Percentiles rank a stretch among this genome's conserved stretches.
These are phyloP conservation scores for Durusdinium trenchii DNA, from an alignment of 73 alveolate species.

Conservation along the genomic window DNA sequence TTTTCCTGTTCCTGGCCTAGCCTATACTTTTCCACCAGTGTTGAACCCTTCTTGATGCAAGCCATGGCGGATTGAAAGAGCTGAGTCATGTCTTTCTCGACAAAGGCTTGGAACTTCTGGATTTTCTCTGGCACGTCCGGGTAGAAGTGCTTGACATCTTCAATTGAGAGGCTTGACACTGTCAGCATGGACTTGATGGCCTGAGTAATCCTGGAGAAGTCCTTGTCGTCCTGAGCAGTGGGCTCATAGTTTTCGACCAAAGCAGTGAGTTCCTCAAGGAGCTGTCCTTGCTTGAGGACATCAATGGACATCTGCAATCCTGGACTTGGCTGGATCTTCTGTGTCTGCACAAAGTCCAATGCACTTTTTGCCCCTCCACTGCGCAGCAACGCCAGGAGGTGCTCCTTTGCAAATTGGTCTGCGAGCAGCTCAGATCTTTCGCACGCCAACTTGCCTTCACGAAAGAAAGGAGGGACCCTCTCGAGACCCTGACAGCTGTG, in stretches of 20 bases:
- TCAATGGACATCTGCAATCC: neutral
- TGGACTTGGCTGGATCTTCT: neutral
- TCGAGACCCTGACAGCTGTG: neutral
- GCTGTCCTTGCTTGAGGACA: neutral
- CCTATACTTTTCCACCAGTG: neutral
- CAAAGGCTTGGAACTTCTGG: neutral
- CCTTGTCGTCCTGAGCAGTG: neutral
- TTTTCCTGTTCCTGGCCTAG: neutral
- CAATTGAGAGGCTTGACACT: neutral
- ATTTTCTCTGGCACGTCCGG: neutral
- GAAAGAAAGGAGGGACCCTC: neutral
- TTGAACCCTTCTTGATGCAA: neutral
- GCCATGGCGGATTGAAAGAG: neutral
- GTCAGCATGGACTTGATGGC: neutral
- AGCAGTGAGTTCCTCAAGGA: neutral
- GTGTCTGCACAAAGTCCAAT: neutral
- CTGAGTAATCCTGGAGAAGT: neutral
- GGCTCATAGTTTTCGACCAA: too few species aligned
- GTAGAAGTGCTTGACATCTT: slow-evolving; percentile 1
- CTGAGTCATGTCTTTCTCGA: neutral
- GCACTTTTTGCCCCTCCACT: neutral
- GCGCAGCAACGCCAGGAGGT: neutral
- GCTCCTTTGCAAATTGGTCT: neutral
- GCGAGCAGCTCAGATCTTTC: neutral
- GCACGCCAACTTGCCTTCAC: neutral